Evolutionary conservation across 768 basidiomycete species (phyloP), one percentile per base, ranked within the genome.

Genomic region (Hebeloma cylindrosporum): DNA sequence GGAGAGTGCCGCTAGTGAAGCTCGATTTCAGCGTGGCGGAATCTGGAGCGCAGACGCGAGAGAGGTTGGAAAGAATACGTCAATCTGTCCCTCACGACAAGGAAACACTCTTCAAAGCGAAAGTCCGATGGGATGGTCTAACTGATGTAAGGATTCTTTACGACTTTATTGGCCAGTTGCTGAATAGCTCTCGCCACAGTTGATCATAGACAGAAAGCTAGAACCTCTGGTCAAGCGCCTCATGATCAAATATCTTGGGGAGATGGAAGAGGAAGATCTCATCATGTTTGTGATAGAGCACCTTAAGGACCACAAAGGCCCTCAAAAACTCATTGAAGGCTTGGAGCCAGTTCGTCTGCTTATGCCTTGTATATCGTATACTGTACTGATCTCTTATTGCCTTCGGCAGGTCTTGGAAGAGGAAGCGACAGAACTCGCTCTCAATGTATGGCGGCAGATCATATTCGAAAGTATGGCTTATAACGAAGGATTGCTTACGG

Each of bases 391-490:
- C 22, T 18, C 29, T 23, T 27, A 11, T 40, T 27, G 29, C 34
- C 29, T 57, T 30, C 51, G 48, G 30, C 42, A 96, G 93, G 90
- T 96, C 3, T 72, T 97, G 26, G 93, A 93, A 60, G 93, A 95
- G 63, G 93, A 97, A 62, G 93, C 93, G 4, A 69, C 71, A 20
- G 84, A 91, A 48, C 78, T 94, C 46, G 73, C 80, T n/a, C 64
- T 84, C 56, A 76, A 75, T 49, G 74, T 96, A 36, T 97, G 93
- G 93, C 81, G 91, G 43, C 88, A 92, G 67, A 78, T 95, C 55
- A 89, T 93, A 39, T 95, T 95, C 61, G 93, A 97, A 73, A 93
- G 91, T 58, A 87, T 91, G 80, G 89, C 93, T 20, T 93, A 90
- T 63, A 83, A 80, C 50, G 89, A 93, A 65, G 92, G 92, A 29